Base-by-base conservation (phyloP, 257 asterid species). In the Datura wrightii region DNA sequence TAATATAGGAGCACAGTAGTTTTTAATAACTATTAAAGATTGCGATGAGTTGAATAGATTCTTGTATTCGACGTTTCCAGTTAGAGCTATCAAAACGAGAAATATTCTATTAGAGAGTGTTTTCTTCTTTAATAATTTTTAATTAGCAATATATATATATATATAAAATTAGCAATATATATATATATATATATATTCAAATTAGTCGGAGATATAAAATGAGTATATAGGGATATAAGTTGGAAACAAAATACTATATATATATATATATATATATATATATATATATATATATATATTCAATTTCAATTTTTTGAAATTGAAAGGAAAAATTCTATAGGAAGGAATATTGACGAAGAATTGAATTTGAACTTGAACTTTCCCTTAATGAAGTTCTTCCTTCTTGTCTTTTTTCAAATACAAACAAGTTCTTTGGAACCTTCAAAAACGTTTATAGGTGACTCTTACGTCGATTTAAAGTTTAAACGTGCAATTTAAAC, bases 401-500 rank as follows among this genome's bases (percentile, higher is more conserved):
- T 44, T 52, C 44, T 52, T 48, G 50, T 10, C 4, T 44, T 44
- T 0, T 8, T 50, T 15, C 9, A 4, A 39, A 52, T 6, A n/a
- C 6, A 53, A 8, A 70, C n/a, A 39, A 41, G 15, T 48, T 71
- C 4, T 44, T 52, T n/a, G 42, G 79, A 59, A 44, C 89, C 89
- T 70, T 89, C 88, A 84, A 86, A 87, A 72, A 86, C 87, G 90
- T 76, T 80, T 66, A 24, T 24, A 54, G 36, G 63, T 70, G 87
- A 83, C 82, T 4, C 37, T 79, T 78, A 31, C 0, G 42, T 37
- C 52, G 3, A 71, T 18, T 4, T 55, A 70, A 42, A 2, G 11
- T 9, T 13, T 34, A 78, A 59, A 10, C 3, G 31, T 24, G 31
- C 31, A 24, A 24, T 24, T 24, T 24, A 24, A 24, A 24, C 31